A percentile compares a stretch with the other conserved stretches of the same genome.
Evolutionary conservation across 345 rosid genomes (phyloP).

Genomic region (Murraya paniculata): DNA sequence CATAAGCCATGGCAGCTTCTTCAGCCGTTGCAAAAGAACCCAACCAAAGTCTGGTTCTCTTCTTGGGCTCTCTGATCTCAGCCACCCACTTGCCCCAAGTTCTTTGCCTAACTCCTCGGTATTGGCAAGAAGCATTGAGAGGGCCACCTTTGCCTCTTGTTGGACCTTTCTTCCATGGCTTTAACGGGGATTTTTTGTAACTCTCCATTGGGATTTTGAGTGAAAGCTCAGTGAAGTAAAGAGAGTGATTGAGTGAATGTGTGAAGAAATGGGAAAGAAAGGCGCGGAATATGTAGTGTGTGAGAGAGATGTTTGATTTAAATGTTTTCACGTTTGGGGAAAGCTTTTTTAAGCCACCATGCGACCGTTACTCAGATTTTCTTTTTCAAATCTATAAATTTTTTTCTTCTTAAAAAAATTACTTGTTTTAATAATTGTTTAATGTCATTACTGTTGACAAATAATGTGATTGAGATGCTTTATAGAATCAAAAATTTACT

Average conservation of each 20-base stretch:
- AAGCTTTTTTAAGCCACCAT: conserved; percentile 32
- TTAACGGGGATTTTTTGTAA: conserved; percentile 51
- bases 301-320: conserved; percentile 35
- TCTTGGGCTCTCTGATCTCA: conserved; percentile 93
- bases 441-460: neutral
- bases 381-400: conserved; percentile 9
- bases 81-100: conserved; percentile 99
- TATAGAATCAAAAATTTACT: too few relatives aligned
- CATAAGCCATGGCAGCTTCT: conserved; percentile 97
- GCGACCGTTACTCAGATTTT: conserved; percentile 47
- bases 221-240: neutral
- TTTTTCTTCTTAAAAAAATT: neutral
- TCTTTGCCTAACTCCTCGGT: conserved; percentile 86
- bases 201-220: conserved; percentile 30
- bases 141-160: conserved; percentile 96
- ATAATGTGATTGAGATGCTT: too few relatives aligned
- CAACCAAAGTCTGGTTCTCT: conserved; percentile 79
- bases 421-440: too few relatives aligned
- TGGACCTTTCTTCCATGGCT: conserved; percentile 94
- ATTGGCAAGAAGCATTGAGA: conserved; percentile 74
- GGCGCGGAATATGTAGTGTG: conserved; percentile 45
- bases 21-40: conserved; percentile 90
- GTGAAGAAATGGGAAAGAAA: conserved; percentile 15
- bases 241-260: neutral
- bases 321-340: conserved; percentile 56